Evolutionary conservation across 345 rosid species (phyloP), one percentile per base, ranked within the genome.

Genomic region (Adansonia digitata): DNA sequence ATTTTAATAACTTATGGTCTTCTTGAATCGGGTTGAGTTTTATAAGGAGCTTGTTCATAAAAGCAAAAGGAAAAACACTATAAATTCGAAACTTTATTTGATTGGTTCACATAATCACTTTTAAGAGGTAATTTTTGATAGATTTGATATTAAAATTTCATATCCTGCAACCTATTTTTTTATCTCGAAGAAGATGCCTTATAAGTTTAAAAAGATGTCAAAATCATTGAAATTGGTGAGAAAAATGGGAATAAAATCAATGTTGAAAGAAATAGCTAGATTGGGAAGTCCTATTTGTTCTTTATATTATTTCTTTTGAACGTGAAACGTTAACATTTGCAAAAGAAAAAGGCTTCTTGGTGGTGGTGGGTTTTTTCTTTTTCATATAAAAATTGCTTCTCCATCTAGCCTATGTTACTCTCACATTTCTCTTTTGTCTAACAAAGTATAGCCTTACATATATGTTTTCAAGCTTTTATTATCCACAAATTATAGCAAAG

Each of bases 401-500:
- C 35, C 67, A 24, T 55, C 49, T 34, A 59, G 74, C 60, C 63
- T 20, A 63, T 12, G 18, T 71, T 71, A 20, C 64, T 65, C 69
- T 74, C 74, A 68, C 40, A 31, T 1, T 1, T 31, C 34, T 59
- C 74, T 31, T 20, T 40, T 8, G 1, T 63, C 15, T 34, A 77
- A 48, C 39, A 37, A 37, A 37, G 15, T 24, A 31, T 39, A 42
- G 73, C 83, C 80, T 55, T 53, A 73, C 75, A 64, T 52, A 1
- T 55, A 20, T 56, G 69, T 74, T 77, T 69, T 71, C 83, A 70
- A 62, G 27, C 75, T 62, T 53, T 73, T 52, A n/a, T n/a, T 77
- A 77, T 81, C 78, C 73, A 26, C 40, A 69, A 40, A 4, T 8
- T n/a, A 15, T 15, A 15, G 40, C 22, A 2, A 13, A 68, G 22